Base-by-base conservation (phyloP, 108 stramenopile species). In the Nitzschia sp. region DNA sequence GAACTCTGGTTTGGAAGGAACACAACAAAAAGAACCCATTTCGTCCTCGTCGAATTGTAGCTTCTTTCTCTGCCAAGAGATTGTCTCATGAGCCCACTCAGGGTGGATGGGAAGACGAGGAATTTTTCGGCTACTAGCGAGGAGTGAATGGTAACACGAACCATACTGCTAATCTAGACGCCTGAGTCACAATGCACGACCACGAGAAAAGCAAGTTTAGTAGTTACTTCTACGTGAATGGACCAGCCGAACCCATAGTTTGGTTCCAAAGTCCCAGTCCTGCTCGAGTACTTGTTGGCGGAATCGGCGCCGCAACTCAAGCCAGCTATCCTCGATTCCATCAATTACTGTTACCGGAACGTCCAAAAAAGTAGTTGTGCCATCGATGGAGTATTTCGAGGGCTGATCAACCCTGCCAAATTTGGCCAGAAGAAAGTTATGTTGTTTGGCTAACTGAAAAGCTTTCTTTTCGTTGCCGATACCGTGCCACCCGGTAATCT, bases 31-130 rank as follows among this genome's bases (percentile, higher is more conserved):
- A 62, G 30, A n/a, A 4, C 4, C 6, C 38, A 15, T 26, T 9
- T 3, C 38, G 17, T 23, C 60, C 60, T 8, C 5, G 34, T 6
- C 38, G 23, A 2, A 24, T 61, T 5, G 36, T 61, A 9, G 64
- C 57, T 23, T 74, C 72, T 15, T 74, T 74, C 33, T 59, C 72
- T 5, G 72, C 72, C 23, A 38, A 46, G 0, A 38, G 62, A 21
- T 26, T 2, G 18, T 63, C 62, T 24, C 19, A 27, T 6, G 1
- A 72, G 18, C 62, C 71, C 9, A 72, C 28, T 13, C 54, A 72
- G 24, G 38, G 55, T 3, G 71, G 62, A 21, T 72, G 71, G 71
- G 31, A 61, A 11, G 71, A 72, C 32, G 4, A 64, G 32, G 61
- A 31, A 25, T 61, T 21, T 27, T 71, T 62, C 33, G 70, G 70